Evolutionary conservation across 805 yeast species (phyloP), one percentile per base, ranked within the genome.

Genomic region (Wickerhamomyces chambardii): DNA sequence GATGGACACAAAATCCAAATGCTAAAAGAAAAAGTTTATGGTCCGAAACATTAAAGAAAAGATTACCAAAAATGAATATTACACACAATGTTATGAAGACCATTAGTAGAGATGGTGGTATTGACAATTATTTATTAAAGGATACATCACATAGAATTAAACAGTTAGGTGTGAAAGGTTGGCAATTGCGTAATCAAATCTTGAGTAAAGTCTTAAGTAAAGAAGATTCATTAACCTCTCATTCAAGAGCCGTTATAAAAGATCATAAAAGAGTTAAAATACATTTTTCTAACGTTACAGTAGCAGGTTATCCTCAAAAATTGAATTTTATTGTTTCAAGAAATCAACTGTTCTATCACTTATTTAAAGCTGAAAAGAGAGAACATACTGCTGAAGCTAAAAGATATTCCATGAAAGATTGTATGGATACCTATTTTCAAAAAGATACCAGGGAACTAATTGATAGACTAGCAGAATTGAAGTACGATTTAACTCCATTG

Each of bases 31-130:
- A 86, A 52, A 71, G 69, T 24, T 62, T 92, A 31, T 90, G 95
- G 92, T 84, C 95, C 43, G 95, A 84, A 46, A 63, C 84, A 0
- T 67, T 92, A 48, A 62, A 76, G 39, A 67, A 66, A 45, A 58
- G 64, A 28, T 56, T 87, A 31, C 15, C 49, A 7, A 63, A 64
- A 33, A 57, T 85, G 36, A 75, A 70, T 40, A 76, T 87, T 26
- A 78, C 87, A 7, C 73, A 97, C 5, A 73, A 79, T 40, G 97
- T 87, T 6, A 68, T 92, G 52, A 76, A 79, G 49, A 87, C 97
- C 0, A 80, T 92, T 39, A 81, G 84, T 39, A 84, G 78, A 48
- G 97, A 90, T 57, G 98, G 98, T 42, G 98, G 99, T 5, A 66
- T 92, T 37, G 99, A 92, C 54, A 78, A 78, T 44, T 92, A 92